phyloP scores from a whole-genome alignment of 2,329 filamentous ascomycete genomes.

The Trichoderma lentiforme region DNA sequence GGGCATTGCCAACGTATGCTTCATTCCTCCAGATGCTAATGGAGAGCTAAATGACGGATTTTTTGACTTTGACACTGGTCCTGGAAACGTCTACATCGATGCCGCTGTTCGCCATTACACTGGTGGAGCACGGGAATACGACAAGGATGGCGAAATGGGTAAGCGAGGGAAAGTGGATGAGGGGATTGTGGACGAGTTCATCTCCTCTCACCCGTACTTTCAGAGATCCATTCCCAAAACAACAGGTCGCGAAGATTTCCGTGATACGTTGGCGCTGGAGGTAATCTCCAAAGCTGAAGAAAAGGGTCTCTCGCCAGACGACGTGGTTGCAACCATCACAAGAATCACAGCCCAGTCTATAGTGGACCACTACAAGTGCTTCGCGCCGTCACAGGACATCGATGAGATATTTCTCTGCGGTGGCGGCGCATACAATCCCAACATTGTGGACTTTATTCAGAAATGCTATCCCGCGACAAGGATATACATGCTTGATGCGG shows the following conservation, averaged over 20 bases:
- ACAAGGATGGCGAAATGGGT: conserved; percentile 45
- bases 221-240: conserved; percentile 41
- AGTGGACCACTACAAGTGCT: conserved; percentile 21
- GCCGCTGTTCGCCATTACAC: conserved; percentile 26
- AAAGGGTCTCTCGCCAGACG: conserved; percentile 39
- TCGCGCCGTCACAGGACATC: conserved; percentile 21
- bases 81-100: conserved; percentile 39
- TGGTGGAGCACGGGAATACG: conserved; percentile 46
- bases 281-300: conserved; percentile 40
- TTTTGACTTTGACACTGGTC: conserved; percentile 46
- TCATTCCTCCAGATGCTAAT: conserved; percentile 37
- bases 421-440: conserved; percentile 55
- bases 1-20: conserved; percentile 51
- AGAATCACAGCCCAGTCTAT: conserved; percentile 40
- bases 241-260: conserved; percentile 50
- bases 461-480: conserved; percentile 43
- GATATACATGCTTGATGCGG: conserved; percentile 53
- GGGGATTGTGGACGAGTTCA: conserved; percentile 42
- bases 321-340: conserved; percentile 49
- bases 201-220: conserved; percentile 41
- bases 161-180: conserved; percentile 39
- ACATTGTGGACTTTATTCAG: conserved; percentile 54
- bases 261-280: conserved; percentile 43
- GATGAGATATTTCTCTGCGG: conserved; percentile 60
- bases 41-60: not conserved